Percentiles rank a stretch among this genome's conserved stretches.
phyloP scores from a whole-genome alignment of 805 yeast species.

The Candida qinlingensis region DNA sequence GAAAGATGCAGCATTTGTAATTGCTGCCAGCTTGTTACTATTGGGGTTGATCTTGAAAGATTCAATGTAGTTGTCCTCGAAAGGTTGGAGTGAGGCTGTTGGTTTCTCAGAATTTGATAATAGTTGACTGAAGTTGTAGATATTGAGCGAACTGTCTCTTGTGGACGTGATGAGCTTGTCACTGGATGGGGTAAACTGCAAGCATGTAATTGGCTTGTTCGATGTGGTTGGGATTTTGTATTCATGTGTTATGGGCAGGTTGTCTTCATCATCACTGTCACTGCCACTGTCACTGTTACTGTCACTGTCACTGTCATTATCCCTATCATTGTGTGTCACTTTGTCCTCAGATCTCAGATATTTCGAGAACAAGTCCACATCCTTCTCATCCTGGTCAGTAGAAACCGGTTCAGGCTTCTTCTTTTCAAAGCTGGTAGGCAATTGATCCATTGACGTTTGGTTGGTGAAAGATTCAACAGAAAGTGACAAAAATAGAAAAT shows the following conservation, averaged over 20 bases:
- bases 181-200: slow-evolving; percentile 20
- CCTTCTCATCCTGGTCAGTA: too few species aligned
- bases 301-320: too few species aligned
- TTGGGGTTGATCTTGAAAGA: slow-evolving; percentile 5
- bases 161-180: slow-evolving; percentile 25
- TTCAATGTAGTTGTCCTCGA: slow-evolving; percentile 11
- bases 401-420: too few species aligned
- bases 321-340: slow-evolving; percentile 4
- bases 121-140: slow-evolving; percentile 31
- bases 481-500: too few species aligned
- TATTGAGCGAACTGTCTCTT: slow-evolving; percentile 22
- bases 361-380: too few species aligned
- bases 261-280: slow-evolving; percentile 25
- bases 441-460: slow-evolving; percentile 1
- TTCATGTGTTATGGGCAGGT: slow-evolving; percentile 33
- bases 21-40: background rate
- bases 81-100: slow-evolving; percentile 6
- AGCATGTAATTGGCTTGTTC: slow-evolving; percentile 14
- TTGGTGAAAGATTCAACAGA: background rate
- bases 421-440: background rate
- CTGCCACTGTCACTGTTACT: slow-evolving; percentile 15
- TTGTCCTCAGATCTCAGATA: background rate
- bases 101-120: slow-evolving; percentile 18
- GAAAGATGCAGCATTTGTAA: slow-evolving; percentile 16
- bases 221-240: slow-evolving; percentile 3